Conservation (phyloP, 169 alveolate species). For the Plasmodium malariae region DNA sequence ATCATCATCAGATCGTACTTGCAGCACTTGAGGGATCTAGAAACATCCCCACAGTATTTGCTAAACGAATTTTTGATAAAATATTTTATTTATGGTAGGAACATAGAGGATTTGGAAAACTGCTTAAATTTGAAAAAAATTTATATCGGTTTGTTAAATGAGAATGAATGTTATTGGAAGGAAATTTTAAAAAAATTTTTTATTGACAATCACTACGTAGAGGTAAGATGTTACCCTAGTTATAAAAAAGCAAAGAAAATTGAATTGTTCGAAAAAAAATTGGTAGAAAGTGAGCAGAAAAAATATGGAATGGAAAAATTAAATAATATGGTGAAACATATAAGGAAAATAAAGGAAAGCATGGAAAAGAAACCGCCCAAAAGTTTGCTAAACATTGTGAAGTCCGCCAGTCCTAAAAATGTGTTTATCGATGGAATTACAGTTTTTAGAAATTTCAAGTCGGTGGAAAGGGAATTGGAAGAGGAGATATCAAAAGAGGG, state of each 20-base stretch:
- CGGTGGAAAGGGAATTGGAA: background rate
- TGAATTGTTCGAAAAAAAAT: constrained; percentile 72
- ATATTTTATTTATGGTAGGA: constrained; percentile 76
- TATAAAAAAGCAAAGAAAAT: constrained; percentile 67
- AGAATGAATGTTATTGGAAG: constrained; percentile 84
- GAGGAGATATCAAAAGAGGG: no score
- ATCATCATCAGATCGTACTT: constrained; percentile 76
- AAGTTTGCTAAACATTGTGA: constrained; percentile 50
- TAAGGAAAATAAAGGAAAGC: constrained; percentile 50
- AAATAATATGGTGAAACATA: constrained; percentile 62
- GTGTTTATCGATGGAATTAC: constrained; percentile 73
- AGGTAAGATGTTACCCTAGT: constrained; percentile 81
- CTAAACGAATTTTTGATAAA: constrained; percentile 78
- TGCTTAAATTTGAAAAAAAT: constrained; percentile 67
- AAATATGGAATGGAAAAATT: constrained; percentile 75
- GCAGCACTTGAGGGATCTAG: constrained; percentile 78
- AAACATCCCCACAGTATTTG: constrained; percentile 80
- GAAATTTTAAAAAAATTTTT: constrained; percentile 68
- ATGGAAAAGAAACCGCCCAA: constrained; percentile 76
- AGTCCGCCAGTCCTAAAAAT: constrained; percentile 55
- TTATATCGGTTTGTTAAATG: constrained; percentile 17
- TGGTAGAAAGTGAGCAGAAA: constrained; percentile 71
- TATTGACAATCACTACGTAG: constrained; percentile 65
- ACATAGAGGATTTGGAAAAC: constrained; percentile 66
- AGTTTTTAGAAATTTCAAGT: constrained; percentile 68